These are phyloP conservation scores for Komagataella phaffii DNA, from an alignment of 805 yeast genomes.

Conservation along the genomic window DNA sequence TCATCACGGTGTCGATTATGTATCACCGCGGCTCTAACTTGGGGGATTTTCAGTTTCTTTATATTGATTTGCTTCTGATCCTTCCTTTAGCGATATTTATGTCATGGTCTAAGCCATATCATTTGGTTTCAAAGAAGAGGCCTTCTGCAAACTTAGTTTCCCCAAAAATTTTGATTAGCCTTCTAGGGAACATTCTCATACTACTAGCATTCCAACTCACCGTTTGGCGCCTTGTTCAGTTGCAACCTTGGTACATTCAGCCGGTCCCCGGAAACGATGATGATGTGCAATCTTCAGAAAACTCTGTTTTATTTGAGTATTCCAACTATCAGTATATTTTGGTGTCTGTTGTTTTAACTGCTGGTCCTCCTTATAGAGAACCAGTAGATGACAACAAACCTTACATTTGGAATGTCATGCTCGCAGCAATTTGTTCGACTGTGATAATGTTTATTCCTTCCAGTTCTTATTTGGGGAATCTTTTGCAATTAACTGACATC, in stretches of 20 bases:
- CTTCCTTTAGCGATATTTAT: slow-evolving; percentile 91
- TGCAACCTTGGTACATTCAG: slow-evolving; percentile 59
- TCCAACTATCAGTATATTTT: slow-evolving; percentile 85
- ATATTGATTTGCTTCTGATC: slow-evolving; percentile 83
- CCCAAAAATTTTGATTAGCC: slow-evolving; percentile 72
- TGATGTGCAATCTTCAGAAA: slow-evolving; percentile 78
- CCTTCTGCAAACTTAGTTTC: slow-evolving; percentile 94
- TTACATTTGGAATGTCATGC: slow-evolving; percentile 47
- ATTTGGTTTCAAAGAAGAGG: slow-evolving; percentile 46
- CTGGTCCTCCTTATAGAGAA: slow-evolving; percentile 89
- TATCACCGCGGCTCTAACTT: slow-evolving; percentile 83
- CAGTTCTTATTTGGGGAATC: slow-evolving; percentile 39
- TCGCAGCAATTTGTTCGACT: slow-evolving; percentile 36
- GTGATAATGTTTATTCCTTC: slow-evolving; percentile 41
- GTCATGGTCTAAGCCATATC: slow-evolving; percentile 91
- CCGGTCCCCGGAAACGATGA: slow-evolving; percentile 77
- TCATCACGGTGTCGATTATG: slow-evolving; percentile 71
- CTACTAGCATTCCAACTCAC: slow-evolving; percentile 50
- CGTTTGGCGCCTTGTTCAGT: slow-evolving; percentile 50
- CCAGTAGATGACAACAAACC: slow-evolving; percentile 56
- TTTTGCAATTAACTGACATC: slow-evolving; percentile 66
- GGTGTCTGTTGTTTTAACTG: slow-evolving; percentile 71
- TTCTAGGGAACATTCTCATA: slow-evolving; percentile 63
- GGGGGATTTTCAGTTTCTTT: slow-evolving; percentile 93
- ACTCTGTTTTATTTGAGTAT: slow-evolving; percentile 69